phyloP scores from a whole-genome alignment of 768 basidiomycete species.

The Leccinum boreale region DNA sequence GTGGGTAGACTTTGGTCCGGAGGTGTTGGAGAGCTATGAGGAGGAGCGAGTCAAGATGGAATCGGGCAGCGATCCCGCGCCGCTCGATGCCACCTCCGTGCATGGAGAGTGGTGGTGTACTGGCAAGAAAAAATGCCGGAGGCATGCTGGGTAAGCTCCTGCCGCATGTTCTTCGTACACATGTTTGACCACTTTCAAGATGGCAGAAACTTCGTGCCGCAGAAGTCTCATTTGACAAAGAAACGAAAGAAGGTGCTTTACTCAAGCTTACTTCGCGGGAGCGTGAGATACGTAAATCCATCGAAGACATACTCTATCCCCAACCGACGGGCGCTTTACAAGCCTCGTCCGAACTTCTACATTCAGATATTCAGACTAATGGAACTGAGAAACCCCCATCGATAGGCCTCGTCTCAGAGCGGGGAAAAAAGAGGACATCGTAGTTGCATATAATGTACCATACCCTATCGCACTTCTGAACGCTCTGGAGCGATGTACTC shows the following conservation, averaged over 20 bases:
- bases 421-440: constrained; percentile 55
- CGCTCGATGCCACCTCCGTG: constrained; percentile 31
- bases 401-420: constrained; percentile 47
- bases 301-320: constrained; percentile 69
- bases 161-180: not conserved
- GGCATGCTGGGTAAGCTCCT: constrained; percentile 64
- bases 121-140: constrained; percentile 70
- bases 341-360: constrained; percentile 31
- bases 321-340: constrained; percentile 36
- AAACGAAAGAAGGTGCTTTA: constrained; percentile 67
- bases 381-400: constrained; percentile 38
- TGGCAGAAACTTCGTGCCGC: constrained; percentile 78
- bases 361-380: constrained; percentile 41
- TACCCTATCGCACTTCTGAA: constrained; percentile 23
- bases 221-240: constrained; percentile 73
- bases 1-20: constrained; percentile 64
- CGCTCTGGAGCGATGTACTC: constrained; percentile 10
- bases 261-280: constrained; percentile 68
- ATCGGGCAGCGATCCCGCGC: constrained; percentile 36
- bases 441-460: constrained; percentile 20
- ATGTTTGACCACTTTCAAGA: constrained; percentile 34
- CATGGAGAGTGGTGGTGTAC: constrained; percentile 75
- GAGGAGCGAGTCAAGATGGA: constrained; percentile 37
- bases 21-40: constrained; percentile 71
- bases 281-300: constrained; percentile 71